Conservation (phyloP, 2,329 filamentous ascomycete genomes). For the Aspergillus pseudotamarii region DNA sequence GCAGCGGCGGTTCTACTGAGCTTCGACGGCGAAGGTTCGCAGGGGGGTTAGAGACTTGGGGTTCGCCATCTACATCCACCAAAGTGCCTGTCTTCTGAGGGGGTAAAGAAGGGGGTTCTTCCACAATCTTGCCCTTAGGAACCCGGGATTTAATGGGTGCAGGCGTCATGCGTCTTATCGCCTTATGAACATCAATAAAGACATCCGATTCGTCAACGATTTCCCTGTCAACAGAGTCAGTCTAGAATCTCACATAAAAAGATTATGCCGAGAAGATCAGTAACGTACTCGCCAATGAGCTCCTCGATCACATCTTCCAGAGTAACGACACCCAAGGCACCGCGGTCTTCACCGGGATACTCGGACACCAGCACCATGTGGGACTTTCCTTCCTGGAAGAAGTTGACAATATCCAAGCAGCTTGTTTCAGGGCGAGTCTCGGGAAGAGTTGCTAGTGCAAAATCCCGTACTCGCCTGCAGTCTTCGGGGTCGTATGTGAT, state of each 20-base stretch:
- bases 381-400: conserved; percentile 98
- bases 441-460: conserved; percentile 88
- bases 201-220: conserved; percentile 99
- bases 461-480: conserved; percentile 80
- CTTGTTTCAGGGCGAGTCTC: conserved; percentile 95
- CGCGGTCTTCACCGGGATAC: conserved; percentile 83
- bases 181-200: conserved; percentile 97
- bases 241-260: too few relatives aligned
- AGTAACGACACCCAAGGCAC: conserved; percentile 90
- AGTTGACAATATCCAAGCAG: conserved; percentile 98
- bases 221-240: conserved; percentile 63
- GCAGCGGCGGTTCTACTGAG: conserved; percentile 41
- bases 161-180: conserved; percentile 83
- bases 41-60: conserved; percentile 25
- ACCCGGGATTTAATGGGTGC: conserved; percentile 73
- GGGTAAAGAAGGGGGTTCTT: conserved; percentile 45
- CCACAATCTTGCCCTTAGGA: conserved; percentile 58
- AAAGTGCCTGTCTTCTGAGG: conserved; percentile 39
- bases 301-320: conserved; percentile 98
- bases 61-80: conserved; percentile 51
- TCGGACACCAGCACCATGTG: conserved; percentile 98
- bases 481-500: conserved; percentile 99
- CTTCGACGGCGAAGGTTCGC: conserved; percentile 31
- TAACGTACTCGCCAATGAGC: conserved; percentile 87
- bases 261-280: not conserved